phyloP scores from a whole-genome alignment of 2,329 filamentous ascomycete genomes.

The Xylaria sp. region DNA sequence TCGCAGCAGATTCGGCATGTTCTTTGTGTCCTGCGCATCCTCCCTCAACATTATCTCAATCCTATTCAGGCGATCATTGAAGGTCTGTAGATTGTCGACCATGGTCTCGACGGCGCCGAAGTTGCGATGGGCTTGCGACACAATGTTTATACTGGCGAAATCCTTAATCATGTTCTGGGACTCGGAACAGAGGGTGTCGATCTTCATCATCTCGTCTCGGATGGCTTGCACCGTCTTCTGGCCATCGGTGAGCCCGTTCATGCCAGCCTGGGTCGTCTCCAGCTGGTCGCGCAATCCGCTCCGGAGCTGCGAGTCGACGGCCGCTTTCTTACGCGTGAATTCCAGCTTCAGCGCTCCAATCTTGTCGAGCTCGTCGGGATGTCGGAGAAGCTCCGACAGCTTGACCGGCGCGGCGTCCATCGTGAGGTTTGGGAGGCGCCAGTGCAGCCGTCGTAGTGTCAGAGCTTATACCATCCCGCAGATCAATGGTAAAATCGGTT shows the following conservation, averaged over 20 bases:
- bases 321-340: conserved; percentile 92
- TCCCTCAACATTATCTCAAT: conserved; percentile 82
- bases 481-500: neutral
- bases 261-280: conserved; percentile 92
- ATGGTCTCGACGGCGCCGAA: conserved; percentile 94
- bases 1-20: conserved; percentile 89
- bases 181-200: conserved; percentile 96
- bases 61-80: conserved; percentile 78
- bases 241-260: conserved; percentile 87
- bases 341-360: conserved; percentile 89
- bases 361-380: conserved; percentile 97
- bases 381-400: conserved; percentile 91
- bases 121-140: conserved; percentile 94
- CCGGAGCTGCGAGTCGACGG: conserved; percentile 89
- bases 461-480: conserved; percentile 45
- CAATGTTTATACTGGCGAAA: conserved; percentile 90
- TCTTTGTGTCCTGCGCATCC: conserved; percentile 86
- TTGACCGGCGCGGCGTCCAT: conserved; percentile 79
- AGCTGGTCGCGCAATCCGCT: conserved; percentile 90
- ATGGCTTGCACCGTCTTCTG: conserved; percentile 92
- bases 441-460: conserved; percentile 41
- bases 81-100: conserved; percentile 88
- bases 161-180: conserved; percentile 97
- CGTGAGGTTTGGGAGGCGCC: conserved; percentile 45
- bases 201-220: conserved; percentile 98